Conservation (phyloP, 768 basidiomycete species). For the Tulasnella sp. region DNA sequence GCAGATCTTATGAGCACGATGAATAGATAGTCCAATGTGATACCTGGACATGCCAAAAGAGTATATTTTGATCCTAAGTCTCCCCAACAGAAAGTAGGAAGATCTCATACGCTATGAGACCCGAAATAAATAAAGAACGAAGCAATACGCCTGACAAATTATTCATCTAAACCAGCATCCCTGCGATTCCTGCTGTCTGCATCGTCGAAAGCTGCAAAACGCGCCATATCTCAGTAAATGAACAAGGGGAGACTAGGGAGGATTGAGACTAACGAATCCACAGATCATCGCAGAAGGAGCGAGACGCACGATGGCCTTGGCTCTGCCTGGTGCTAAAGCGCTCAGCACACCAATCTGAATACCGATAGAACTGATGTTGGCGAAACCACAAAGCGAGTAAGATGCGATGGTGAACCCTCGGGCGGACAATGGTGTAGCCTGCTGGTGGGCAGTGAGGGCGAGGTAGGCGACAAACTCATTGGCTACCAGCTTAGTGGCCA, state of each 20-base stretch:
- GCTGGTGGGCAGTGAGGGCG: conserved; percentile 38
- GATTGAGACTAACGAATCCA: conserved; percentile 40
- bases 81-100: no score
- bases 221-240: background rate
- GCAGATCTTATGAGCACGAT: no score
- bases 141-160: background rate
- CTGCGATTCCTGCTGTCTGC: conserved; percentile 50
- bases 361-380: conserved; percentile 76
- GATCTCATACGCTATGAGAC: no score
- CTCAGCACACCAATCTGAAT: conserved; percentile 73
- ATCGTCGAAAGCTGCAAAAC: conserved; percentile 32
- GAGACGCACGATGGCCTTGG: conserved; percentile 57
- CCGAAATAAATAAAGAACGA: no score
- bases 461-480: conserved; percentile 79
- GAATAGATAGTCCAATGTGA: no score
- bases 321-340: conserved; percentile 57
- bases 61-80: no score
- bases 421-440: conserved; percentile 45
- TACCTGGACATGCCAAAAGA: no score
- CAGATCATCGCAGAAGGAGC: conserved; percentile 61
- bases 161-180: conserved; percentile 27
- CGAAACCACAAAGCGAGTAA: conserved; percentile 86
- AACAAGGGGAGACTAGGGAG: conserved; percentile 25
- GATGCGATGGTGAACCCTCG: conserved; percentile 76
- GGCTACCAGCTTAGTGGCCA: conserved; percentile 79